Base-by-base conservation (phyloP, 495 filamentous ascomycete species). In the Tuber borchii region DNA sequence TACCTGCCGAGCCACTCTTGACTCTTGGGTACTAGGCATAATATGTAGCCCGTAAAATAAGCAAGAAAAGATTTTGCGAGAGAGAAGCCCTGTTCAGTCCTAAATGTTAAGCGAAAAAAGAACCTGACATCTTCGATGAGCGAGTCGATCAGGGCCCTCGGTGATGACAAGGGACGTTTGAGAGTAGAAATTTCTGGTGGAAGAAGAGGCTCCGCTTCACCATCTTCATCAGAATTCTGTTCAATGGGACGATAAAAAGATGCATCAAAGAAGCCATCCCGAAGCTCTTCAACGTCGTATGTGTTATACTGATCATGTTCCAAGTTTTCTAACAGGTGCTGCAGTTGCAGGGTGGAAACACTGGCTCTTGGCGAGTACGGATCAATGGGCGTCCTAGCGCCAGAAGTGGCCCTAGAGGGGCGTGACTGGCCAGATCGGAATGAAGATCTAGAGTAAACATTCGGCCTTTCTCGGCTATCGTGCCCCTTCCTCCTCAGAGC, bases 231-330 rank as follows among this genome's bases (percentile, higher is more conserved):
- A 22, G 43, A 71, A 74, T 86, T 83, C 37, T 84, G 76, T 43
- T 85, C 80, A 17, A 84, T 84, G 2, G 87, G 86, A 31, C 84
- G 84, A 68, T 86, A 84, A 74, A 89, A 90, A 9, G 87, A 79
- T 9, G 88, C 87, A 82, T 90, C 88, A 75, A 89, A 90, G 80
- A 90, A 89, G 45, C 88, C 88, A 82, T 89, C 88, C 73, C 88
- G 84, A 22, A 86, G 76, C 75, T 90, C 88, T 69, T 86, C 83
- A 17, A 89, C 82, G 1, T 87, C 88, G 78, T 89, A 89, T 6
- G 87, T 84, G 46, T 87, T 83, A 51, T 83, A 82, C 44, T 87
- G 82, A 56, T 86, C 84, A 71, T 83, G 77, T 72, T 87, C 80
- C 20, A 84, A 69, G 68, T 81, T 83, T 65, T 84, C 83, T 1